phyloP scores from a whole-genome alignment of 2,329 filamentous ascomycete species.

The Beauveria asiatica region DNA sequence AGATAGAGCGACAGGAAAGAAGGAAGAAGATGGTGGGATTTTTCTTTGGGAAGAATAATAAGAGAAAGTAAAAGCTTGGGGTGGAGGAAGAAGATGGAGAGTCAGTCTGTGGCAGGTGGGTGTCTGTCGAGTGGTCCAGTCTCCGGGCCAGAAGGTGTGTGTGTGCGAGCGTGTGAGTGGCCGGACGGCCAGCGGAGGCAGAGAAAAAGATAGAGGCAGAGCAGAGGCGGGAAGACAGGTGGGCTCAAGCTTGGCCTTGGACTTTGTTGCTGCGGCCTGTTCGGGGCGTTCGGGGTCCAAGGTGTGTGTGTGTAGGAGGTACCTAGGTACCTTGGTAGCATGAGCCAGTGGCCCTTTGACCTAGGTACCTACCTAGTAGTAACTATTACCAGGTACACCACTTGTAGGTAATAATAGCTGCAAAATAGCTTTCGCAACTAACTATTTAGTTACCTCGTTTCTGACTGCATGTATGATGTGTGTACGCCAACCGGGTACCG shows the following conservation, averaged over 20 bases:
- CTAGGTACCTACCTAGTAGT: too few species aligned
- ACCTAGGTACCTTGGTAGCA: neutral
- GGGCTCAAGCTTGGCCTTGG: neutral
- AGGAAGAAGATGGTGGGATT: neutral
- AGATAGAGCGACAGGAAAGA: neutral
- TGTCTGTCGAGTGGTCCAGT: neutral
- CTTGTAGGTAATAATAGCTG: too few species aligned
- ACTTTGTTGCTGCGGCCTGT: neutral
- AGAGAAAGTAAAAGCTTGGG: constrained; percentile 5
- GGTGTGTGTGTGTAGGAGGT: too few species aligned
- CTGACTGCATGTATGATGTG: too few species aligned
- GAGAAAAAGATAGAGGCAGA: neutral
- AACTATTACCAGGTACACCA: too few species aligned
- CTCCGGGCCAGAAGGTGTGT: neutral
- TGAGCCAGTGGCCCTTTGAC: neutral
- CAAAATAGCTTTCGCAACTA: too few species aligned
- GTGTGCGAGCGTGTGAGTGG: neutral
- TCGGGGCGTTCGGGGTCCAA: neutral
- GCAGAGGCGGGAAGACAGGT: neutral
- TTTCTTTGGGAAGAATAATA: neutral
- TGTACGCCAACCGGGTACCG: too few species aligned
- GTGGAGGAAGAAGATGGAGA: constrained; percentile 8
- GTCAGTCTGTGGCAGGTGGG: neutral
- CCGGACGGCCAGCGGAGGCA: neutral
- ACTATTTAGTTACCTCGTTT: too few species aligned